Evolutionary conservation across 495 filamentous ascomycete genomes (phyloP), one percentile per base, ranked within the genome.

Genomic region (Immersiella caudata): DNA sequence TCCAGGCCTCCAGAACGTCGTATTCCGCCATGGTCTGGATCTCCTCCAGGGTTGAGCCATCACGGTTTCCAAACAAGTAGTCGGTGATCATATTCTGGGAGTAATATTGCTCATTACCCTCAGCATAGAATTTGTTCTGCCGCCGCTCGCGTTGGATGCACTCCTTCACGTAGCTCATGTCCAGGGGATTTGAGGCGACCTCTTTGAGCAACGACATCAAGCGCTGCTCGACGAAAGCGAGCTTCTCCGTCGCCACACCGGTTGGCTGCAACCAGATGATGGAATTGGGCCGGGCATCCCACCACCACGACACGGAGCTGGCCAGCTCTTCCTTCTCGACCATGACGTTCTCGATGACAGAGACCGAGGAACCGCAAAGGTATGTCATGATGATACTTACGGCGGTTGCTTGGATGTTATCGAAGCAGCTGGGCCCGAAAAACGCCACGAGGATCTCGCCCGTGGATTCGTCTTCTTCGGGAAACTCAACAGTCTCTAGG

Each of bases 301-400:
- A 90, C 71, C 84, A 86, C 73, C 90, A 93, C 33, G 86, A 86
- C 8, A 97, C 87, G 3, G 87, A 90, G 79, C 93, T 97, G 12
- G 93, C 91, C 63, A 97, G 83, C 67, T 96, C 90, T 74, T 98
- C 94, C 71, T 90, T 94, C 72, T 99, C 96, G 11, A 99, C 95
- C 62, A 99, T 84, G 21, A 87, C 86, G 70, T 97, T 97, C 67
- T 98, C 94, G 20, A 99, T 80, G 16, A 98, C 81, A 1, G 93
- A 94, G 1, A 96, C 92, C 5, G 95, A 95, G 2, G 95, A 98
- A 16, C 93, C 94, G 62, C 91, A 90, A 21, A 99, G 84, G 71
- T 98, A 99, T 16, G 88, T 86, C 50, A 96, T 80, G 6, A 95
- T 74, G 51, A 94, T 87, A 71, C 89, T 89, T 21, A 97, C 70